phyloP scores from a whole-genome alignment of 192 early-diverging fungal genomes.

The Coemansia sp. region DNA sequence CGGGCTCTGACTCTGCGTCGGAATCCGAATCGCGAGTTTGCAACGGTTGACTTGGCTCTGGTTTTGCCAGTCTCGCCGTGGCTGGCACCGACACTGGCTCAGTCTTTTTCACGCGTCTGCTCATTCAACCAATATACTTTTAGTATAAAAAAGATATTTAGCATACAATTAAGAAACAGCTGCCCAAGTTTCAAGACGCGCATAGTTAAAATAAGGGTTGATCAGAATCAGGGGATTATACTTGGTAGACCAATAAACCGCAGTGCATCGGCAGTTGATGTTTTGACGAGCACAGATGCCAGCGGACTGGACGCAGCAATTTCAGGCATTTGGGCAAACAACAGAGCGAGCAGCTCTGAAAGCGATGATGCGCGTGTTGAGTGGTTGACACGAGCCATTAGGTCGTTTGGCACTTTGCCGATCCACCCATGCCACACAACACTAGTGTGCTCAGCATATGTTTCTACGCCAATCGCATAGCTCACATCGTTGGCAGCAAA shows the following conservation, averaged over 20 bases:
- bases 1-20: not conserved
- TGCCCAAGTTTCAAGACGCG: too few relatives aligned
- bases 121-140: not conserved
- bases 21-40: too few relatives aligned
- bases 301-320: not conserved
- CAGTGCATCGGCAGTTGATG: slow-evolving; percentile 1
- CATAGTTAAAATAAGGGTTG: not conserved
- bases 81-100: not conserved
- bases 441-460: not conserved
- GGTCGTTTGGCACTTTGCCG: not conserved
- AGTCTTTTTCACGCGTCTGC: slow-evolving; percentile 1
- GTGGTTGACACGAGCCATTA: not conserved
- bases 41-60: too few relatives aligned
- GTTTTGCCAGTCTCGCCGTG: too few relatives aligned
- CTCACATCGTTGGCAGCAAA: not conserved
- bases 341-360: not conserved
- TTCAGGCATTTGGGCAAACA: slow-evolving; percentile 17
- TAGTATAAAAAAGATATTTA: not conserved
- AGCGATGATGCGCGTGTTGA: not conserved
- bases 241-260: slow-evolving; percentile 8
- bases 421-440: slow-evolving; percentile 20
- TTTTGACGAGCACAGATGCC: slow-evolving; percentile 5
- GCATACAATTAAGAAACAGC: slow-evolving; percentile 3
- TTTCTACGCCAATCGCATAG: slow-evolving; percentile 7
- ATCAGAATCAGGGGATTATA: not conserved